Evolutionary conservation across 305 asterid genomes (phyloP).

Genomic region (Rubia tinctorum): DNA sequence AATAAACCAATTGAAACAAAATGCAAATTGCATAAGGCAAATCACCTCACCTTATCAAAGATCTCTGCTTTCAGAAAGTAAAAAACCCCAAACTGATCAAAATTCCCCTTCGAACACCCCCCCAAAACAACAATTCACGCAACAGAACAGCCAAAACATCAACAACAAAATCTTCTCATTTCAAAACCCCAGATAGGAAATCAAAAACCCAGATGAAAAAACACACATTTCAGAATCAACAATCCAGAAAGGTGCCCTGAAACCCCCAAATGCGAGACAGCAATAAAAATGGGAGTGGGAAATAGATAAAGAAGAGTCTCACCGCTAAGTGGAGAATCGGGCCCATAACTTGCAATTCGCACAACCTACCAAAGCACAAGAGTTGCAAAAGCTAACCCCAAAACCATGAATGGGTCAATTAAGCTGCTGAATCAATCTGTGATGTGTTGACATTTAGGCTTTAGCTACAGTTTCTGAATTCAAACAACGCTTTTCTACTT

Average conservation of each 20-base stretch:
- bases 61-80: constrained; percentile 2
- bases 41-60: constrained; percentile 12
- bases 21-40: not conserved
- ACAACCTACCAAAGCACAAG: constrained; percentile 35
- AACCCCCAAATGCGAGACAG: constrained; percentile 28
- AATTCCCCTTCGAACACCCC: not conserved
- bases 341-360: constrained; percentile 32
- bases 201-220: constrained; percentile 17
- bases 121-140: not conserved
- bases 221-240: constrained; percentile 7
- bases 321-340: constrained; percentile 30
- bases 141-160: constrained; percentile 10
- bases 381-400: constrained; percentile 20
- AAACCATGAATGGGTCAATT: constrained; percentile 20
- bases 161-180: constrained; percentile 6
- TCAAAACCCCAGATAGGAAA: constrained; percentile 10
- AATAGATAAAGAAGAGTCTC: constrained; percentile 17
- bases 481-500: constrained; percentile 3
- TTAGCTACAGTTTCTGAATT: constrained; percentile 4
- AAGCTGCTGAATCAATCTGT: constrained; percentile 6
- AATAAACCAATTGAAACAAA: not conserved
- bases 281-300: constrained; percentile 17
- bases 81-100: not conserved
- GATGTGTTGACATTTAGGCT: constrained; percentile 2
- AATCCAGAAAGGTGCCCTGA: constrained; percentile 9